Conservation (phyloP, 2,329 filamentous ascomycete genomes). For the Neofusicoccum kwambonambiense region DNA sequence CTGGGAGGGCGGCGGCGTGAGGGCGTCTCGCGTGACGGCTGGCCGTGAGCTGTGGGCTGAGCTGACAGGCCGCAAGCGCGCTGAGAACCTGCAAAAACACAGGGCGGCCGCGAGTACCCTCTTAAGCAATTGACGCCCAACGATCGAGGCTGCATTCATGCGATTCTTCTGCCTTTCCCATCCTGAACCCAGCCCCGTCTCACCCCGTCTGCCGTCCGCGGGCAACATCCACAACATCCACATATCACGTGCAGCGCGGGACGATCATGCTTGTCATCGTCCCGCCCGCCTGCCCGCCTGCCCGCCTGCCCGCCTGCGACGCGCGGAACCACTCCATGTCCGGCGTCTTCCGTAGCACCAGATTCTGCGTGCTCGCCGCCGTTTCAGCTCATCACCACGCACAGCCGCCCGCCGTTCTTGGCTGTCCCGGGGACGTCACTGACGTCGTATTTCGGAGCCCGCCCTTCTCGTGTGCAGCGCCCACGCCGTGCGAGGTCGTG, state of each 20-base stretch:
- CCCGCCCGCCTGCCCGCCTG: not conserved
- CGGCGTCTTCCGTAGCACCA: conserved; percentile 10
- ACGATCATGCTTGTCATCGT: conserved; percentile 13
- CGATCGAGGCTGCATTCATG: conserved; percentile 16
- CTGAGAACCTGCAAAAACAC: not conserved
- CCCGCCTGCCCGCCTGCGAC: not conserved
- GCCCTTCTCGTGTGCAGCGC: not conserved
- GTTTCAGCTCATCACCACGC: conserved; percentile 5
- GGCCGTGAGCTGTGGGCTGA: not conserved
- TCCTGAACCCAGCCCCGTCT: not conserved
- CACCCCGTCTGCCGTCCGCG: not conserved
- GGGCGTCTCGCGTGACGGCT: not conserved
- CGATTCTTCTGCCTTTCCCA: conserved; percentile 13
- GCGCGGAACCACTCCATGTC: not conserved
- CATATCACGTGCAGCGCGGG: not conserved
- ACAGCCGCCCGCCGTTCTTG: not conserved
- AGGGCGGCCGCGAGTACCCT: not conserved
- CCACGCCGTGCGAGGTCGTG: not conserved
- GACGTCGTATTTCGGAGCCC: not conserved
- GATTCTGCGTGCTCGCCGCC: conserved; percentile 11
- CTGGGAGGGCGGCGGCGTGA: too few relatives aligned
- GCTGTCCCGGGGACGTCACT: not conserved
- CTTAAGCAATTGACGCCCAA: conserved; percentile 14
- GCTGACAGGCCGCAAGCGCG: not conserved
- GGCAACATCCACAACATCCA: not conserved